Evolutionary conservation across 2,329 filamentous ascomycete genomes (phyloP).

Genomic region (Aspergillus ochraceus): DNA sequence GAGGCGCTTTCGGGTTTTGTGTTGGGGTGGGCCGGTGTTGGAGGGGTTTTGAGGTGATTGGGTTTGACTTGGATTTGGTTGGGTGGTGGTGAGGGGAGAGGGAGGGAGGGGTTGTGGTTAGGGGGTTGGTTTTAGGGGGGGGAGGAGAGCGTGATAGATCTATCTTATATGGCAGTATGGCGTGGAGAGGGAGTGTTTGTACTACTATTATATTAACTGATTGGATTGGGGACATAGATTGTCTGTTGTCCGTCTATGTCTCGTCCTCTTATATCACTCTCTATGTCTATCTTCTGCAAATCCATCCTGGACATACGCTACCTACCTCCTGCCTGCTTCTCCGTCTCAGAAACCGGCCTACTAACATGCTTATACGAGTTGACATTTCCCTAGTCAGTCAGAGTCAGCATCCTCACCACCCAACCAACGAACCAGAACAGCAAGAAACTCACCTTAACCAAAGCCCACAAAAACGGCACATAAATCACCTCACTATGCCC

Average conservation of each 20-base stretch:
- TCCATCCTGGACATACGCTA: too few species aligned
- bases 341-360: slow-evolving; percentile 14
- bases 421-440: background rate
- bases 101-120: background rate
- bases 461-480: slow-evolving; percentile 33
- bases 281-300: too few species aligned
- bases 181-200: too few species aligned
- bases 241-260: too few species aligned
- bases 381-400: slow-evolving; percentile 21
- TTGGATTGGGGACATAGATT: too few species aligned
- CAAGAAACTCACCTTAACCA: slow-evolving; percentile 23
- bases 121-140: too few species aligned
- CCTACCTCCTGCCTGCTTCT: background rate
- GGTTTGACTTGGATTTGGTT: background rate
- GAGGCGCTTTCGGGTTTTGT: slow-evolving; percentile 52
- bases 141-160: too few species aligned
- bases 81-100: background rate
- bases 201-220: too few species aligned
- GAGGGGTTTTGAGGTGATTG: slow-evolving; percentile 46
- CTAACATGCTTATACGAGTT: slow-evolving; percentile 25
- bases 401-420: background rate
- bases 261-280: too few species aligned
- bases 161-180: too few species aligned
- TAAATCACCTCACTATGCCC: slow-evolving; percentile 32
- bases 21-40: slow-evolving; percentile 50